Base-by-base conservation (phyloP, 305 asterid genomes). In the Salvia sclarea region DNA sequence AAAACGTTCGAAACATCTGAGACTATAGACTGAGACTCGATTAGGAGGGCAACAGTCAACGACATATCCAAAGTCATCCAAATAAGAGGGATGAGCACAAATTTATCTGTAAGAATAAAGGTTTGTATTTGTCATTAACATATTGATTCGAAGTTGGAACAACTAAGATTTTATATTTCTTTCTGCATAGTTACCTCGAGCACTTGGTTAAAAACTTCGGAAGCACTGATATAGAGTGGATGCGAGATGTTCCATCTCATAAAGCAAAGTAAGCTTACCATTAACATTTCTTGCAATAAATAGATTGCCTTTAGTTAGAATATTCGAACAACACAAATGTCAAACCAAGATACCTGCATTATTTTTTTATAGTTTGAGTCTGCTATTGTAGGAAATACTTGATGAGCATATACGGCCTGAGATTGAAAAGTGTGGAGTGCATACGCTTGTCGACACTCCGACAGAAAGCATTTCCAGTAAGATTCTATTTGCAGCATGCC, bases 191-290 rank as follows among this genome's bases (percentile, higher is more conserved):
- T 41, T 81, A 76, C 65, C 80, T 87, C 20, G 16, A 80, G 28
- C 24, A 66, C 3, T 52, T 76, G 35, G 28, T 47, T 14, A 54
- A 54, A 54, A 71, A 83, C 54, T 80, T 71, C 35, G 80, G 84
- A 13, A 71, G 75, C 61, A 68, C 80, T 43, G 75, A 86, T 53
- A 75, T 88, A 44, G 90, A 86, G 54, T 88, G 91, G 88, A 59
- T 88, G 28, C 60, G 84, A 61, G 78, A 78, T 25, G 87, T 76
- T 24, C 82, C 80, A 18, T 81, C 84, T 14, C 62, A 74, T 17
- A 59, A 74, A 61, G 84, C 88, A 67, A 85, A 81, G 93, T 86
- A 83, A 73, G 25, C 18, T 43, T 4, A 6, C 0, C 25, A 21
- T 20, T 17, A 13, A 9, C 55, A 10, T 3, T 4, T 33, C 7